phyloP scores from a whole-genome alignment of 768 basidiomycete species.

The Terana coerulea region DNA sequence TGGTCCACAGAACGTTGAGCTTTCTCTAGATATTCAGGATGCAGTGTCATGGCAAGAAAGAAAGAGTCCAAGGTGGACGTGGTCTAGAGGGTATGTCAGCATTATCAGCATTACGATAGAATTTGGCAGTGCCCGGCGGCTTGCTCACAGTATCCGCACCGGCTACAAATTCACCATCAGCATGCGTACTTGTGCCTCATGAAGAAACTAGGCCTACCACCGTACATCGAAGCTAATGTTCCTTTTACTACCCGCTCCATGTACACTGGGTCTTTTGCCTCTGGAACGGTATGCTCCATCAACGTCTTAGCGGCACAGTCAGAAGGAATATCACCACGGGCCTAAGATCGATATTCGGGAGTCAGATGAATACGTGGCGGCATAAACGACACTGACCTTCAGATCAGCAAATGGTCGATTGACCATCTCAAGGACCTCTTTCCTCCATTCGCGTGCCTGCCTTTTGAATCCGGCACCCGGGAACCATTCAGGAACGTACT shows the following conservation, averaged over 20 bases:
- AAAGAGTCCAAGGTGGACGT: slow-evolving; percentile 27
- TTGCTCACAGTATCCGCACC: slow-evolving; percentile 2
- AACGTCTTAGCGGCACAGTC: slow-evolving; percentile 10
- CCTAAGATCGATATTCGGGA: too few relatives aligned
- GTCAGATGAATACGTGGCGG: too few relatives aligned
- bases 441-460: slow-evolving; percentile 8
- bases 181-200: too few relatives aligned
- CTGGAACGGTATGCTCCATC: slow-evolving; percentile 1
- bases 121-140: too few relatives aligned
- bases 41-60: slow-evolving; percentile 12
- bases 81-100: neutral
- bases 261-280: slow-evolving; percentile 9
- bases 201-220: slow-evolving; percentile 7
- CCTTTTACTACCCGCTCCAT: slow-evolving; percentile 1
- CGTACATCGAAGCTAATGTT: slow-evolving; percentile 7
- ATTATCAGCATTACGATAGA: too few relatives aligned
- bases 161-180: neutral
- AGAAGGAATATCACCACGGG: too few relatives aligned
- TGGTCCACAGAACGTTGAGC: slow-evolving; percentile 9
- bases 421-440: slow-evolving; percentile 2
- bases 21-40: slow-evolving; percentile 6
- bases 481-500: slow-evolving; percentile 20
- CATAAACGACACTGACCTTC: slow-evolving; percentile 10
- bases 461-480: slow-evolving; percentile 17
- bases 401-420: slow-evolving; percentile 13